Percentiles rank a stretch among this genome's conserved stretches.
Conservation (phyloP, 169 alveolate genomes). For the Theileria sp. region DNA sequence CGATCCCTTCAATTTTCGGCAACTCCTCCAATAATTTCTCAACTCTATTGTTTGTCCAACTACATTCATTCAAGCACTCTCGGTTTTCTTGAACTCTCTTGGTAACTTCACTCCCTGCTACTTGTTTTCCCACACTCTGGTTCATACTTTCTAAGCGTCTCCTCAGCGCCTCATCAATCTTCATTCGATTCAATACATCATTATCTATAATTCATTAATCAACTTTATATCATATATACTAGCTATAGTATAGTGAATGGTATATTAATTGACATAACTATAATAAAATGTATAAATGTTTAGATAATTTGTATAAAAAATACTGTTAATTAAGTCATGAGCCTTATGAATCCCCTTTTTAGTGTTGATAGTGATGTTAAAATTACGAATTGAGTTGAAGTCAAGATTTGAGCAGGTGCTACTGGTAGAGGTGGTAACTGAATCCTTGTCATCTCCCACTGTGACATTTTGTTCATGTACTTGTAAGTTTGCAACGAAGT, state of each 20-base stretch:
- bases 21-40: not conserved
- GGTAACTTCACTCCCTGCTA: not conserved
- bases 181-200: not conserved
- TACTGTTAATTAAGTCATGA: not conserved
- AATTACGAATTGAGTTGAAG: not conserved
- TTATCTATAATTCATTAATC: not conserved
- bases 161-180: not conserved
- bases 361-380: not conserved
- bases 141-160: not conserved
- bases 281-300: too few species aligned
- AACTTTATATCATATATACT: too few species aligned
- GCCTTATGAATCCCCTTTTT: not conserved
- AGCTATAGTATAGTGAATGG: not conserved
- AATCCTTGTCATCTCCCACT: not conserved
- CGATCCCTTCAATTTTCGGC: slow-evolving; percentile 16
- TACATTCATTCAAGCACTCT: not conserved
- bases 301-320: not conserved
- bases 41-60: not conserved
- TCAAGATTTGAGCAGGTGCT: not conserved
- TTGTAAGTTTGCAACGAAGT: not conserved
- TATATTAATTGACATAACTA: too few species aligned
- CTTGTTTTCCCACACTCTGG: not conserved
- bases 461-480: not conserved
- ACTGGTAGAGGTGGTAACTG: not conserved
- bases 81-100: not conserved